phyloP scores from a whole-genome alignment of 176 grass and related monocot genomes.

The Juncus inflexus region DNA sequence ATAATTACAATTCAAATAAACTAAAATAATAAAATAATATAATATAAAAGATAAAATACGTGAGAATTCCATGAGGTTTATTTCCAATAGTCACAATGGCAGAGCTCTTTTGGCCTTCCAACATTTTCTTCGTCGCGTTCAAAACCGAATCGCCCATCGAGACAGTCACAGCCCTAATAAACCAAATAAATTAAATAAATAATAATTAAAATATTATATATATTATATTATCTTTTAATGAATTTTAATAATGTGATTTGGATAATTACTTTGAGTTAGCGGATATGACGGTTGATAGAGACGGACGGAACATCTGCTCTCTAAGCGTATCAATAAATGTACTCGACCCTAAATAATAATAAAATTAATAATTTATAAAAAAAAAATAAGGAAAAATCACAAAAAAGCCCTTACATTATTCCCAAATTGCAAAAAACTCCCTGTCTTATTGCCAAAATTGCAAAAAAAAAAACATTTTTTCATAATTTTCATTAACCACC shows the following conservation, averaged over 20 bases:
- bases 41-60: slow-evolving; percentile 32
- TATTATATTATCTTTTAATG: too few relatives aligned
- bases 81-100: slow-evolving; percentile 44
- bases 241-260: too few relatives aligned
- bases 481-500: too few relatives aligned
- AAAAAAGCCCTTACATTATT: neutral
- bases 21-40: neutral
- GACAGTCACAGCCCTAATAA: slow-evolving; percentile 48
- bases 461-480: neutral
- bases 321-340: slow-evolving; percentile 51
- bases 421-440: neutral
- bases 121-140: slow-evolving; percentile 55
- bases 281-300: slow-evolving; percentile 40
- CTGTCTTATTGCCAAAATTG: neutral
- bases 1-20: too few relatives aligned
- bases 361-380: slow-evolving; percentile 2
- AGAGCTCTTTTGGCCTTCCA: slow-evolving; percentile 54
- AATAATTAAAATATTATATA: neutral
- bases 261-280: slow-evolving; percentile 49
- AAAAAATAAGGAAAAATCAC: neutral
- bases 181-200: slow-evolving; percentile 3
- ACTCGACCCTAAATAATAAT: slow-evolving; percentile 26
- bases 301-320: slow-evolving; percentile 63
- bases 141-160: slow-evolving; percentile 56
- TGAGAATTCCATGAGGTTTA: slow-evolving; percentile 72